phyloP scores from a whole-genome alignment of 2,329 filamentous ascomycete species.

The Diaporthe sp. region DNA sequence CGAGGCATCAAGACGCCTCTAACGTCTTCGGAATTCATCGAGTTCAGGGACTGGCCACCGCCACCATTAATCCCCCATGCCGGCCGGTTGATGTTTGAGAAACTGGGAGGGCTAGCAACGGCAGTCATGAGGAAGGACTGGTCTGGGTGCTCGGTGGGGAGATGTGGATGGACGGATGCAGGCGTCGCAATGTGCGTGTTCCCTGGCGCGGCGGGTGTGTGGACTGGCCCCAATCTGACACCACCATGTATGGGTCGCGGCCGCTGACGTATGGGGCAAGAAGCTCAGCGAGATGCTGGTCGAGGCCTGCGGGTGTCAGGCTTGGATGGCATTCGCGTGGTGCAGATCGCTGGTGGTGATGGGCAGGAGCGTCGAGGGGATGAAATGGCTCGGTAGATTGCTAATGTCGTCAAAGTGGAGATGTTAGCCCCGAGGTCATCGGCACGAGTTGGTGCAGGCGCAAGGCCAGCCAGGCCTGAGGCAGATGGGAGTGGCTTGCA shows the following conservation, averaged over 20 bases:
- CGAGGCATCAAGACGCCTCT: conserved; percentile 91
- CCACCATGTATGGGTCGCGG: conserved; percentile 46
- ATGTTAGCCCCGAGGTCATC: conserved; percentile 41
- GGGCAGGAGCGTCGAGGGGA: conserved; percentile 27
- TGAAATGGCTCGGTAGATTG: conserved; percentile 36
- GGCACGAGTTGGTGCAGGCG: conserved; percentile 29
- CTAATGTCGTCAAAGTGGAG: conserved; percentile 41
- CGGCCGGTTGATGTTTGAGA: conserved; percentile 74
- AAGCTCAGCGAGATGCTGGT: conserved; percentile 42
- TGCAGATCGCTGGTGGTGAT: conserved; percentile 26
- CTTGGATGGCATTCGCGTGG: conserved; percentile 35
- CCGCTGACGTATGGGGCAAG: conserved; percentile 37
- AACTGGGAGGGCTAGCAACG: conserved; percentile 75
- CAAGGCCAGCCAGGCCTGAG: conserved; percentile 1
- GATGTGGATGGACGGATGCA: conserved; percentile 43
- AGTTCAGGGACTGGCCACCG: conserved; percentile 62
- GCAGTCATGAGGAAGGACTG: conserved; percentile 72
- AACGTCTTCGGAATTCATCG: conserved; percentile 87
- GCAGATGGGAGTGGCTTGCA: not conserved
- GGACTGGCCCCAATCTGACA: conserved; percentile 42
- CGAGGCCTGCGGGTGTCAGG: conserved; percentile 22
- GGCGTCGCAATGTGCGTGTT: conserved; percentile 41
- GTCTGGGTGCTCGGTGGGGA: conserved; percentile 38
- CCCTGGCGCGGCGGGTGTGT: conserved; percentile 36
- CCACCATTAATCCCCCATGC: conserved; percentile 74